Evolutionary conservation across 257 asterid species (phyloP).

Genomic region (Nicotiana tabacum): DNA sequence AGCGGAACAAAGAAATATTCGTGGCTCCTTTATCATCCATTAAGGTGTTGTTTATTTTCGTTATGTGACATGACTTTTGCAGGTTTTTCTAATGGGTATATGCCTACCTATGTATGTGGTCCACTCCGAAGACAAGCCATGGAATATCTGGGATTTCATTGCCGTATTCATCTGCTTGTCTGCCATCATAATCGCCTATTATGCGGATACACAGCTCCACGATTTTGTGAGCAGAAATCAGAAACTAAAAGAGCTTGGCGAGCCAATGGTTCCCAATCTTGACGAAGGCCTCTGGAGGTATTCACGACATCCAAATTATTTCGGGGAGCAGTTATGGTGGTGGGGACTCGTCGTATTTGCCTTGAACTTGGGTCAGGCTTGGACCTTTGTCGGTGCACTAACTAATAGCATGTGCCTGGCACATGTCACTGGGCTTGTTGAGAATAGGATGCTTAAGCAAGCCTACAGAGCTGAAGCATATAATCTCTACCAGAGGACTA

Average conservation of each 20-base stretch:
- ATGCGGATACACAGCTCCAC: constrained; percentile 78
- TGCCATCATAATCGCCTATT: constrained; percentile 60
- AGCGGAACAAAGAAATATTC: neutral
- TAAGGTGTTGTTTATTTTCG: neutral
- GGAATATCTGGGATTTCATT: constrained; percentile 53
- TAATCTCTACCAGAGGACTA: constrained; percentile 54
- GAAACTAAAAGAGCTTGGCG: constrained; percentile 38
- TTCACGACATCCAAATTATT: constrained; percentile 88
- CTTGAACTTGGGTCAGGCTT: constrained; percentile 64
- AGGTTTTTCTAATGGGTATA: constrained; percentile 80
- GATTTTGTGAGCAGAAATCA: constrained; percentile 50
- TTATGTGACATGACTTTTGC: constrained; percentile 7
- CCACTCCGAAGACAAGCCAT: constrained; percentile 44
- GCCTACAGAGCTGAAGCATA: constrained; percentile 74
- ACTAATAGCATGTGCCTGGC: constrained; percentile 69
- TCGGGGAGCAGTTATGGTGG: constrained; percentile 99
- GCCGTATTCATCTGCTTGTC: constrained; percentile 52
- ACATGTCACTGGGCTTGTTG: constrained; percentile 82
- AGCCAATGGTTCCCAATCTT: constrained; percentile 52
- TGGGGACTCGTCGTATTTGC: constrained; percentile 76
- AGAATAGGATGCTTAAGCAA: constrained; percentile 67
- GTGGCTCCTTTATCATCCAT: neutral
- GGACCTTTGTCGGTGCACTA: constrained; percentile 66
- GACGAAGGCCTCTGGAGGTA: constrained; percentile 75
- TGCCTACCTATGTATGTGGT: constrained; percentile 71